A percentile compares a stretch with the other conserved stretches of the same genome.
phyloP scores from a whole-genome alignment of 495 filamentous ascomycete species.

The Penicillium riverlandense region DNA sequence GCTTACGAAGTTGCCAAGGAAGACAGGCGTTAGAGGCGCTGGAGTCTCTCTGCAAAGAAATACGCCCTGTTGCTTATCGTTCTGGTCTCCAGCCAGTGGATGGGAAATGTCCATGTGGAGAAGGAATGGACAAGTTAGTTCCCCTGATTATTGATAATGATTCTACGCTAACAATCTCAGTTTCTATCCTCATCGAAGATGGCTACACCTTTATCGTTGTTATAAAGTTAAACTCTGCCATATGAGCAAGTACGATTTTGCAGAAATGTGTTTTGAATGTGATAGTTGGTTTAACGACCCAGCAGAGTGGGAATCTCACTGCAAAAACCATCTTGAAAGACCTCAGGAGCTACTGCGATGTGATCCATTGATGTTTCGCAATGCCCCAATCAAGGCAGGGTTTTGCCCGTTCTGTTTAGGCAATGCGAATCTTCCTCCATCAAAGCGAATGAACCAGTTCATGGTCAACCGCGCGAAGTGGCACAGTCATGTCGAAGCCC shows the following conservation, averaged over 20 bases:
- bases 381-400: too few species aligned
- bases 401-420: too few species aligned
- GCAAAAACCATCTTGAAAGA: too few species aligned
- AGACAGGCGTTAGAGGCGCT: slow-evolving; percentile 1
- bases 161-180: slow-evolving; percentile 1
- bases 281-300: slow-evolving; percentile 5
- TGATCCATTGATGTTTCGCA: too few species aligned
- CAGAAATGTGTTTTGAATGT: slow-evolving; percentile 9
- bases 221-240: background rate
- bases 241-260: background rate
- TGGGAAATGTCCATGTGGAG: slow-evolving; percentile 4
- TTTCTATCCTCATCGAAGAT: slow-evolving; percentile 1
- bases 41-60: slow-evolving; percentile 4
- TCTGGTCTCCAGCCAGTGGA: background rate
- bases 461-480: too few species aligned
- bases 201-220: slow-evolving; percentile 9
- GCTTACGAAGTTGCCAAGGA: slow-evolving; percentile 1
- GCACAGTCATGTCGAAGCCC: too few species aligned
- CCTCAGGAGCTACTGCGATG: too few species aligned
- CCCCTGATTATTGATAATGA: background rate
- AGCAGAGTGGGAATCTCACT: background rate
- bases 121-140: slow-evolving; percentile 1
- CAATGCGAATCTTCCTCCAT: too few species aligned
- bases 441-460: too few species aligned
- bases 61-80: slow-evolving; percentile 2